Conservation (phyloP, 2,329 filamentous ascomycete species). For the Alternaria novae-zelandiae region DNA sequence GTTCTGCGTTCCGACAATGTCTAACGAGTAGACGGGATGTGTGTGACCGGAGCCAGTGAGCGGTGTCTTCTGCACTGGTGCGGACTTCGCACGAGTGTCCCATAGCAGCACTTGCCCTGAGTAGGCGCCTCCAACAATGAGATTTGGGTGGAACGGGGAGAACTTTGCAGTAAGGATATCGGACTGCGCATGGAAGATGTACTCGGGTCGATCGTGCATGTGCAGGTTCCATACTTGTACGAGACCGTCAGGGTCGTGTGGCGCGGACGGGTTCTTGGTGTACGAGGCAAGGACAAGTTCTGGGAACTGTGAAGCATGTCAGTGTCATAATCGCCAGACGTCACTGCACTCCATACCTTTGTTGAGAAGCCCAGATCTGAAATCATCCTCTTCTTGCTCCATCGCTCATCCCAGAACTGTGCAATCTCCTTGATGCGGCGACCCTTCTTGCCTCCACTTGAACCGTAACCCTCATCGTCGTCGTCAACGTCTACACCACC, state of each 20-base stretch:
- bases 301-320: conserved; percentile 65
- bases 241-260: conserved; percentile 90
- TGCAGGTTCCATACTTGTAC: conserved; percentile 98
- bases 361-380: conserved; percentile 94
- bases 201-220: conserved; percentile 92
- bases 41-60: conserved; percentile 94
- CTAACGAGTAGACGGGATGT: conserved; percentile 93
- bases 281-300: conserved; percentile 94
- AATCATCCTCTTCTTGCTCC: conserved; percentile 98
- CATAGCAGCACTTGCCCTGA: conserved; percentile 95
- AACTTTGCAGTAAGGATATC: conserved; percentile 96
- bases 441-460: conserved; percentile 72
- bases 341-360: conserved; percentile 61
- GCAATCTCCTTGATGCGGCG: conserved; percentile 83
- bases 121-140: conserved; percentile 95
- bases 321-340: conserved; percentile 9
- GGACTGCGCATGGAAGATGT: conserved; percentile 94
- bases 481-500: conserved; percentile 80
- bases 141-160: conserved; percentile 96
- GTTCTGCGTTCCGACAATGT: conserved; percentile 97
- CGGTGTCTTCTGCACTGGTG: conserved; percentile 93
- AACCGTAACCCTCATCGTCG: conserved; percentile 75
- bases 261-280: conserved; percentile 94
- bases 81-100: conserved; percentile 86
- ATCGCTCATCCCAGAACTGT: conserved; percentile 93